Evolutionary conservation across 495 filamentous ascomycete species (phyloP), one percentile per base, ranked within the genome.

Genomic region (Penicillium roqueforti): DNA sequence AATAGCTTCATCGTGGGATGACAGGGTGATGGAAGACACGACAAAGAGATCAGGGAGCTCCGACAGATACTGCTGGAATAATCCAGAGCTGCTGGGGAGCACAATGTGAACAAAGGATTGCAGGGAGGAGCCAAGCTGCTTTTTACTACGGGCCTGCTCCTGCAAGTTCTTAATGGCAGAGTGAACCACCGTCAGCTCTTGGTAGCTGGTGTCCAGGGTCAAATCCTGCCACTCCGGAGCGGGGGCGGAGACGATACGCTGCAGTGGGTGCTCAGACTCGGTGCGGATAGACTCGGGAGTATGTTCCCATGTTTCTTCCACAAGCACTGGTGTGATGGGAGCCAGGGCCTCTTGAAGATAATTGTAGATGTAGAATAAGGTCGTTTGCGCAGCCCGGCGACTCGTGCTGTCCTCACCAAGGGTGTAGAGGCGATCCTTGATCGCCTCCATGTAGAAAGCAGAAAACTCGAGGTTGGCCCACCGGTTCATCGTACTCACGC

Each of bases 341-440:
- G 80, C 81, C 23, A 97, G 75, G 68, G 92, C 86, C 45, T 84
- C 79, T 57, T 93, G 72, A 41, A 97, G 77, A 48, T 87, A 80
- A 3, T 74, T 64, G 42, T 87, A 83, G 42, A 97, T 80, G 44
- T 87, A 72, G 60, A 81, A 81, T 18, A 96, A 63, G 8, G 91
- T 87, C 10, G 80, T 83, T 60, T 88, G 86, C 4, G 80, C 80
- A 18, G 75, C 68, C 8, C 73, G 69, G 19, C 84, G 70, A 56
- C 75, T 75, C 4, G 55, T 66, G 46, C 76, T 79, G 47, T 78
- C 75, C 38, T 81, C 80, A 51, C 81, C 80, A 20, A 86, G 86
- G 26, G 90, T 89, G 73, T 97, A 97, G 4, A 96, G 71, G 25
- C 87, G 76, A 64, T 99, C 93, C 68, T 97, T 99, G 63, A 91